Evolutionary conservation across 2,329 filamentous ascomycete species (phyloP), one percentile per base, ranked within the genome.

Genomic region (Aspergillus fructus): DNA sequence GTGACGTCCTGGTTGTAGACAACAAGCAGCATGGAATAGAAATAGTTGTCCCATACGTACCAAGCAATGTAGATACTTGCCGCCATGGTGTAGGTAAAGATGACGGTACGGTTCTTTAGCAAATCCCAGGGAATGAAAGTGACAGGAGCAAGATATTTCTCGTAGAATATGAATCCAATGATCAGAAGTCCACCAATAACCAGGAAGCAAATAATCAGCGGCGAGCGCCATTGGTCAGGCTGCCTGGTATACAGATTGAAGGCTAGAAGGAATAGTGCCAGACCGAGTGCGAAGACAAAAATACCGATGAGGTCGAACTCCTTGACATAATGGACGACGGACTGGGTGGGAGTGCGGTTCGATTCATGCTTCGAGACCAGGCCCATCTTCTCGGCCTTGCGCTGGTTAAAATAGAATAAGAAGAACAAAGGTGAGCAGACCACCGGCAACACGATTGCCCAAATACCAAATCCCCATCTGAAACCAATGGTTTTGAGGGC

Each of bases 291-390:
- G 41, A 89, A 76, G 1, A 89, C 74, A 19, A 88, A 60, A 21
- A 86, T 76, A 13, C 87, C 86, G 24, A 85, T 58, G 2, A 85
- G 66, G 66, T 90, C 88, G 59, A 90, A 87, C 63, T 89, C 83
- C 45, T 83, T 74, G 15, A 79, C 66, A 69, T 88, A 88, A 67
- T 83, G 74, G 41, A 74, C 66, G 27, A 85, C 52, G 2, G 79
- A 82, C 63, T 85, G 74, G 4, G 67, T n/a, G 0, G 71, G 19
- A 1, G 77, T 82, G 24, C 85, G 77, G 4, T 78, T 78, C 62
- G 76, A 78, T 2, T 74, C 65, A 4, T 70, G 64, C 15, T 69
- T 73, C 15, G 73, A 65, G 11, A 84, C 75, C 1, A 88, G 62
- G 1, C 85, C 85, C 42, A 76, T 67, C 55, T 78, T 80, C 58